Evolutionary conservation across 2,329 filamentous ascomycete species (phyloP), one percentile per base, ranked within the genome.

Genomic region (Torrubiella hemipterigena): DNA sequence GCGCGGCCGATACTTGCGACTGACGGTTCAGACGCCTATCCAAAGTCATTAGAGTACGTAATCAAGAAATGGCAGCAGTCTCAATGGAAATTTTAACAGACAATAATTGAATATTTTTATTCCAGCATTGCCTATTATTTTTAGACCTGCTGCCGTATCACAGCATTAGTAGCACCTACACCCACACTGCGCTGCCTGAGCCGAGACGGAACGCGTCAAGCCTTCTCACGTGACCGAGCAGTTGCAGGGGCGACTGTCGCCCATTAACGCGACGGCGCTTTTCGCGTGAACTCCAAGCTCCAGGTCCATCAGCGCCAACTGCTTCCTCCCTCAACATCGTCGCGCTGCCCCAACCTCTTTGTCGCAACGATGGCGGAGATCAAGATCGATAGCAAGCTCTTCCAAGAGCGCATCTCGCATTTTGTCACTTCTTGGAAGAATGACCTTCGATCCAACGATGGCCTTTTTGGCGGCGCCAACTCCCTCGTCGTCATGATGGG

Each of bases 401-500:
- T 98, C 66, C 87, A 94, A 59, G 87, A 91, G 65, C 87, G 91
- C 52, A 72, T 96, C 44, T 79, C 79, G 44, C 79, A 81, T 52
- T 81, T 98, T 49, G 73, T 87, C 54, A 77, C 82, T 47, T 77
- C 85, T 62, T 98, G 93, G 91, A 96, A 94, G 68, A 77, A 82
- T 48, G 89, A 96, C 68, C 89, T 93, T 66, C 81, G 87, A 51
- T 73, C 80, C 39, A 82, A 81, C 54, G 83, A 93, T 63, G 69
- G 76, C 50, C 62, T 89, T 41, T 98, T 96, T 58, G 77, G 74
- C 45, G 89, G 87, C 51, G 87, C 76, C 42, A 77, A 78, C 42
- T 93, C 89, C 38, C 83, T 98, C 48, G 65, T 91, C 47, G 73
- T 95, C 37, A 70, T 93, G 53, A 91, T 95, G 73, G 91, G 91